Evolutionary conservation across 2,329 filamentous ascomycete species (phyloP).

Genomic region (Hyphodiscus sp.): DNA sequence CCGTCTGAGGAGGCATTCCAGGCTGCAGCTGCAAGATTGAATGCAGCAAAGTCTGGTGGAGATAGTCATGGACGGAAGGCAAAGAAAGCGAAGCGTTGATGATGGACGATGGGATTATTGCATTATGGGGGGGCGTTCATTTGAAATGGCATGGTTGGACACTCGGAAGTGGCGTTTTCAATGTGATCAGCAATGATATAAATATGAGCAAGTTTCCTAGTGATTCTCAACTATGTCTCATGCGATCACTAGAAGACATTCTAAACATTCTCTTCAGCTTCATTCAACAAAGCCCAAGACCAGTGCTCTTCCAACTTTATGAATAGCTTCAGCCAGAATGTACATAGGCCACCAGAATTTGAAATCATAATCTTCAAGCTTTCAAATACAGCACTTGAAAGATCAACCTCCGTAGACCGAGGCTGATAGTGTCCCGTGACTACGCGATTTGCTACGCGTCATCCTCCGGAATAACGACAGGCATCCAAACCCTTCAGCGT

Average conservation of each 20-base stretch:
- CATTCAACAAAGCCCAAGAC: too few relatives aligned
- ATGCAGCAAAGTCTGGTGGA: constrained; percentile 11
- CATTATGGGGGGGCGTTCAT: constrained; percentile 7
- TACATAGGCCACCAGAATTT: too few relatives aligned
- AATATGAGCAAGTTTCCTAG: neutral
- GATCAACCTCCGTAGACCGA: too few relatives aligned
- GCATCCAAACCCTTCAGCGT: neutral
- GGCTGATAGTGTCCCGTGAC: too few relatives aligned
- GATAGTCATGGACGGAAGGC: constrained; percentile 14
- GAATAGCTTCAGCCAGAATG: too few relatives aligned
- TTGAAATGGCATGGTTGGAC: constrained; percentile 6
- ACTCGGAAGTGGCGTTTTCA: neutral
- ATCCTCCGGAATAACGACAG: too few relatives aligned
- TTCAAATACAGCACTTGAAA: too few relatives aligned
- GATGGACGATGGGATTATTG: neutral
- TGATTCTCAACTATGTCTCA: neutral
- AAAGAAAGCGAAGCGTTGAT: constrained; percentile 21
- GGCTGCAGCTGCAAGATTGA: constrained; percentile 45
- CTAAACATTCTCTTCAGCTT: too few relatives aligned
- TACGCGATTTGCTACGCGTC: too few relatives aligned
- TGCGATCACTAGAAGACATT: too few relatives aligned
- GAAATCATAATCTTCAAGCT: too few relatives aligned
- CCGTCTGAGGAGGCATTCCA: constrained; percentile 57
- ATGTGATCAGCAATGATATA: neutral
- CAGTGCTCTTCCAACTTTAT: too few relatives aligned